Conservation (phyloP, 495 filamentous ascomycete species). For the Paragyromitra xinjiangensis region DNA sequence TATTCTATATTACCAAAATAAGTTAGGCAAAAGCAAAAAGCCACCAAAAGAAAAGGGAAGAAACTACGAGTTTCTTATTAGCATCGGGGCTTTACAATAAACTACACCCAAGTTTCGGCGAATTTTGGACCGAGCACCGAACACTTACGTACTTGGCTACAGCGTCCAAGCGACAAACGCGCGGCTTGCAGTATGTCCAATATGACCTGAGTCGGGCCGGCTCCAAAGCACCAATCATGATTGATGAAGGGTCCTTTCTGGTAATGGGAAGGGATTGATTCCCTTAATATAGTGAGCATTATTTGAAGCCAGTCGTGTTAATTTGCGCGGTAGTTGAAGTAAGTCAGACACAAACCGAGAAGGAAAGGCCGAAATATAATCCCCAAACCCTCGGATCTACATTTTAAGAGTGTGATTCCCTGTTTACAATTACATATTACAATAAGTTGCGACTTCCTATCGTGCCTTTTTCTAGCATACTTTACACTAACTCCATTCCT, state of each 20-base stretch:
- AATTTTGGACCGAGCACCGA: background rate
- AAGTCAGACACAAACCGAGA: background rate
- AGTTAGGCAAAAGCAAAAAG: background rate
- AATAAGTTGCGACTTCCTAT: too few relatives aligned
- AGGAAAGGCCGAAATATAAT: too few relatives aligned
- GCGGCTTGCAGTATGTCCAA: conserved; percentile 4
- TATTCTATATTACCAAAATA: background rate
- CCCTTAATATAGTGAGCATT: too few relatives aligned
- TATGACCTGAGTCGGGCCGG: background rate
- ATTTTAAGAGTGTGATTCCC: too few relatives aligned
- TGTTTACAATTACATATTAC: too few relatives aligned
- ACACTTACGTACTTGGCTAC: background rate
- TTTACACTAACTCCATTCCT: too few relatives aligned
- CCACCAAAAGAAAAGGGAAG: background rate
- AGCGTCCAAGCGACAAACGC: conserved; percentile 22
- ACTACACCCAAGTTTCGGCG: background rate
- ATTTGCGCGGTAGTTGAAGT: background rate
- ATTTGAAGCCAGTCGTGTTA: background rate
- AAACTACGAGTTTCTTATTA: too few relatives aligned
- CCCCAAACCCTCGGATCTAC: too few relatives aligned
- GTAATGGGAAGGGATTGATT: too few relatives aligned
- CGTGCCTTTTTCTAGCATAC: too few relatives aligned
- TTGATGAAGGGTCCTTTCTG: background rate
- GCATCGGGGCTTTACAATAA: background rate
- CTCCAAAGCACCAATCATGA: background rate